Evolutionary conservation across 441 rosid genomes (phyloP).

Genomic region (Iberis amara): DNA sequence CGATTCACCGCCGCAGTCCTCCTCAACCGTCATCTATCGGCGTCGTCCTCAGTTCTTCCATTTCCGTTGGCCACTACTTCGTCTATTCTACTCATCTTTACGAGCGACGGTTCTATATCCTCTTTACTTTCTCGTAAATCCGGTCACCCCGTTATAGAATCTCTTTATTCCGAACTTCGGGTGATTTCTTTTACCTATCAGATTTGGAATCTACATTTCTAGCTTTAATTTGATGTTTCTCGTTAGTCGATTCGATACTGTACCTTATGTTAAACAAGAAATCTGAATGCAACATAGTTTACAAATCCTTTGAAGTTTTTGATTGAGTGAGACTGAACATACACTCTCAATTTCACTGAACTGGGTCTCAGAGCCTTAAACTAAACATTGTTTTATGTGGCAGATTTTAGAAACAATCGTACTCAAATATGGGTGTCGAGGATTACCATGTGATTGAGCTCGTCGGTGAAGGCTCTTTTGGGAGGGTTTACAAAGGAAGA

Average conservation of each 20-base stretch:
- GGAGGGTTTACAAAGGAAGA: slow-evolving; percentile 90
- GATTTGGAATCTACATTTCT: slow-evolving; percentile 15
- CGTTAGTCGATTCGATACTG: slow-evolving; percentile 4
- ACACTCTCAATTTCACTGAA: neutral
- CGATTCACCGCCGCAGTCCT: slow-evolving; percentile 5
- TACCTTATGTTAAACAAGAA: neutral
- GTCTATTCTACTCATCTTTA: neutral
- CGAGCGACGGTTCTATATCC: slow-evolving; percentile 9
- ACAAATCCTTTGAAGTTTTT: neutral
- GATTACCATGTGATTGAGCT: slow-evolving; percentile 90
- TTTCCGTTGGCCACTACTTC: neutral
- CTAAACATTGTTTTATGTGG: neutral
- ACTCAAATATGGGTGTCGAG: slow-evolving; percentile 62
- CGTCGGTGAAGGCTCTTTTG: slow-evolving; percentile 95
- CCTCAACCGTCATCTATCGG: neutral
- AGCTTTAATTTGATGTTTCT: slow-evolving; percentile 2
- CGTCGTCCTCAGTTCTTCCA: slow-evolving; percentile 1
- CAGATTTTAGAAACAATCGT: slow-evolving; percentile 13
- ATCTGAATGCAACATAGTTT: slow-evolving; percentile 3
- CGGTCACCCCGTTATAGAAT: neutral
- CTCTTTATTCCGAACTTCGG: neutral
- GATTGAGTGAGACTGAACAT: neutral
- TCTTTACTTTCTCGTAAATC: slow-evolving; percentile 9
- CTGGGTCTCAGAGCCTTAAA: neutral
- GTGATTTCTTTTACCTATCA: neutral